Conservation (phyloP, 345 rosid genomes). For the Hypericum perforatum region DNA sequence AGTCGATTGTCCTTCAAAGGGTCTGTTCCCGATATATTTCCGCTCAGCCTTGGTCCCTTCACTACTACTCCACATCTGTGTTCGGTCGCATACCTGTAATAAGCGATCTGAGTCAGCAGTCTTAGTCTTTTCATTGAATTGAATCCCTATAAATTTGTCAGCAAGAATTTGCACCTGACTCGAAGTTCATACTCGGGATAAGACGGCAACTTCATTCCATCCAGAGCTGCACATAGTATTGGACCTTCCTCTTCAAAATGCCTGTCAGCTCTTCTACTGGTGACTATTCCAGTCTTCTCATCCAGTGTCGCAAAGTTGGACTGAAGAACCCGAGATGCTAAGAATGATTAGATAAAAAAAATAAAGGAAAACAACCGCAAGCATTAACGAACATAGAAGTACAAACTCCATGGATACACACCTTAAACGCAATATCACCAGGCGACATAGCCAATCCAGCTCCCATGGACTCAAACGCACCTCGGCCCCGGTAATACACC, state of each 20-base stretch:
- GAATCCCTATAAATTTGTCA: not conserved
- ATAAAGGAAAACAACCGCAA: not conserved
- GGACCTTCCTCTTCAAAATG: constrained; percentile 98
- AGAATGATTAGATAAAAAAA: not conserved
- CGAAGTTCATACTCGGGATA: constrained; percentile 88
- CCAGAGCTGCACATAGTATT: constrained; percentile 81
- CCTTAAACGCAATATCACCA: constrained; percentile 91
- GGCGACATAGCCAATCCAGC: constrained; percentile 96
- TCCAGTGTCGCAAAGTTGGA: constrained; percentile 96
- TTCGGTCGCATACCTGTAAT: constrained; percentile 82
- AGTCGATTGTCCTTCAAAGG: constrained; percentile 82
- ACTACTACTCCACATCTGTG: constrained; percentile 98
- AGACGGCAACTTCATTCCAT: constrained; percentile 78
- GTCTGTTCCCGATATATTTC: constrained; percentile 94
- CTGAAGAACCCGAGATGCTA: constrained; percentile 22
- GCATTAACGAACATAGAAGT: not conserved
- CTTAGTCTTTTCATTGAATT: not conserved
- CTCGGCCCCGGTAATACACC: constrained; percentile 86
- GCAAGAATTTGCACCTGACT: constrained; percentile 49
- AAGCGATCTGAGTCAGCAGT: not conserved
- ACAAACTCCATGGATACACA: constrained; percentile 1
- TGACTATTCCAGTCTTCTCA: constrained; percentile 70
- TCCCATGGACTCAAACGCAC: constrained; percentile 98
- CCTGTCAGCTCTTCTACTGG: constrained; percentile 88
- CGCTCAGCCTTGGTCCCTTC: constrained; percentile 80